phyloP scores from a whole-genome alignment of 441 rosid genomes.

The Gossypium gossypioides region DNA sequence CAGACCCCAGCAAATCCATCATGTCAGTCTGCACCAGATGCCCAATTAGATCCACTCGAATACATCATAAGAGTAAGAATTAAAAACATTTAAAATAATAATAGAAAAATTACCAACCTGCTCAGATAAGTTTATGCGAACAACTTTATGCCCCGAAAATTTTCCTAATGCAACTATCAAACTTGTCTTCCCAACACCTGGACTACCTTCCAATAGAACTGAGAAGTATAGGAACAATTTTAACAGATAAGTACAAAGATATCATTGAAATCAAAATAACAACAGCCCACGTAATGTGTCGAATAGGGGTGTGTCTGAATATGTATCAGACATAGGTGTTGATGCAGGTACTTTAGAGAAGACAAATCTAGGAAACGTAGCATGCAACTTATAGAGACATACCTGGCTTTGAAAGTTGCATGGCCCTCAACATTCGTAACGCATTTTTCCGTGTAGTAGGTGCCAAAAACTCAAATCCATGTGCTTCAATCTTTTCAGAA shows the following conservation, averaged over 20 bases:
- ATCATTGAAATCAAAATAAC: not conserved
- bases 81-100: constrained; percentile 6
- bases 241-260: constrained; percentile 11
- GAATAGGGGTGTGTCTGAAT: not conserved
- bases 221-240: constrained; percentile 22
- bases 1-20: constrained; percentile 98
- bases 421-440: constrained; percentile 79
- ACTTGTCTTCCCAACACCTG: constrained; percentile 99
- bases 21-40: constrained; percentile 77
- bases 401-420: constrained; percentile 97
- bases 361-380: not conserved
- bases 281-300: not conserved
- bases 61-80: not conserved
- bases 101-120: constrained; percentile 45
- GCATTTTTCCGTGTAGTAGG: constrained; percentile 89
- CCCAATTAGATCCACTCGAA: constrained; percentile 12
- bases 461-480: constrained; percentile 78
- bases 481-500: constrained; percentile 34
- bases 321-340: not conserved
- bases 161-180: constrained; percentile 80
- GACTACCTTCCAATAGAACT: constrained; percentile 96
- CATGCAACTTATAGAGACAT: constrained; percentile 14
- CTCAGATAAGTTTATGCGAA: constrained; percentile 94
- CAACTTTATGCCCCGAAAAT: constrained; percentile 92
- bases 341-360: not conserved